Evolutionary conservation across 768 basidiomycete genomes (phyloP), one percentile per base, ranked within the genome.

Genomic region (Mycena sanguinolenta): DNA sequence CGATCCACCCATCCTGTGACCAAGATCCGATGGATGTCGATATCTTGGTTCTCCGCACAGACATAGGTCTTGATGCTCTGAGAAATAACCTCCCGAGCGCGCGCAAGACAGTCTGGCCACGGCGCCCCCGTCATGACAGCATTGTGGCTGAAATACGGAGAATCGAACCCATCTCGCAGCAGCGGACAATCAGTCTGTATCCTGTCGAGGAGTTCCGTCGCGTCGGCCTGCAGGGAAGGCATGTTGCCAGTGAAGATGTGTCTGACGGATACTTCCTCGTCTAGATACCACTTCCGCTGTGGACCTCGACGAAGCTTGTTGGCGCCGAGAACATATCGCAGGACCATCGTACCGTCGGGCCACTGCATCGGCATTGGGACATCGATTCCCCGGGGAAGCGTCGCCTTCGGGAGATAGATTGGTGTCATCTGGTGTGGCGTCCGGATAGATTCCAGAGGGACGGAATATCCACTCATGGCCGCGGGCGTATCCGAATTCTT

Each of bases 161-260:
- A 74, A 65, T 67, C 73, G 80, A 80, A 73, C 32, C 66, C 65
- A 12, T 80, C 80, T n/a, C 79, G 77, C 21, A 78, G 71, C 39
- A 68, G 49, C 65, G 23, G 69, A 59, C 53, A 85, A 39, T 77
- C 80, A 69, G 77, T 42, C 73, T 89, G 88, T 17, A 89, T 79
- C 17, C 74, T 74, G 27, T 76, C 73, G 5, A 89, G 76, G 32
- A 88, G 72, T 8, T 53, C 62, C 2, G 81, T 81, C 16, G 87
- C 81, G 1, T 79, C 78, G 53, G 46, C 63, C 72, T 89, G 88
- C 53, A 87, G 75, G 4, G 60, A 36, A n/a, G 76, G 73, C 19
- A 78, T 70, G 67, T 89, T 89, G n/a, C 85, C 79, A 0, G 85
- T 86, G 70, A 88, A 89, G 50, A 89, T 67, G 65, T 89, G 88